Evolutionary conservation across 345 rosid genomes (phyloP).

Genomic region (Gynandropsis gynandra): DNA sequence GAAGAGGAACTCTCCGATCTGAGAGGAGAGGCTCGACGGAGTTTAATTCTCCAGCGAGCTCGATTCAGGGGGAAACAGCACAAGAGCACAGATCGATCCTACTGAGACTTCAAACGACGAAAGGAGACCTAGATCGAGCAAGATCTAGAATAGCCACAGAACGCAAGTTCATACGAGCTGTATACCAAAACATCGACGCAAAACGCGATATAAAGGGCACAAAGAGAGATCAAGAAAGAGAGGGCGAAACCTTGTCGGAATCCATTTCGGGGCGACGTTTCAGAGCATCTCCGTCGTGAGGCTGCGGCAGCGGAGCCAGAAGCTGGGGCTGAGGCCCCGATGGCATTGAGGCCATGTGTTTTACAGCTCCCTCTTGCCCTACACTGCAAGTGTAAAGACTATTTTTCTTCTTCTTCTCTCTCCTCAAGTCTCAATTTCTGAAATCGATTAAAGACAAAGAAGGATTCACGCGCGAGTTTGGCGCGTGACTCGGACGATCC

Average conservation of each 20-base stretch:
- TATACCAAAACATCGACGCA: conserved; percentile 17
- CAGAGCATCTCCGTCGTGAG: conserved; percentile 29
- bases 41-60: conserved; percentile 4
- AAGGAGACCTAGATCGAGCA: conserved; percentile 11
- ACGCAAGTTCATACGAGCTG: background rate
- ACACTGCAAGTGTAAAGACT: no score
- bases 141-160: conserved; percentile 31
- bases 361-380: conserved; percentile 37
- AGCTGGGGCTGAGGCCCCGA: conserved; percentile 37
- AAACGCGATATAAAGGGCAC: background rate
- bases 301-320: conserved; percentile 24
- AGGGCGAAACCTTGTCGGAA: conserved; percentile 39
- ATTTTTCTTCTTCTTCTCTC: conserved; percentile 25
- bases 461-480: background rate
- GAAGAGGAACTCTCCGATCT: background rate
- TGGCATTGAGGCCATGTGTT: conserved; percentile 52
- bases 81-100: conserved; percentile 24
- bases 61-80: background rate
- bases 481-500: no score
- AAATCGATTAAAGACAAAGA: conserved; percentile 7
- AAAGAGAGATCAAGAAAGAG: background rate
- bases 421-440: conserved; percentile 19
- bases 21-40: conserved; percentile 7
- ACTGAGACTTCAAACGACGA: background rate
- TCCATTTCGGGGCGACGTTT: conserved; percentile 39